These are phyloP conservation scores for Berkeleyomyces basicola DNA, from an alignment of 2,329 filamentous ascomycete genomes.

Conservation along the genomic window DNA sequence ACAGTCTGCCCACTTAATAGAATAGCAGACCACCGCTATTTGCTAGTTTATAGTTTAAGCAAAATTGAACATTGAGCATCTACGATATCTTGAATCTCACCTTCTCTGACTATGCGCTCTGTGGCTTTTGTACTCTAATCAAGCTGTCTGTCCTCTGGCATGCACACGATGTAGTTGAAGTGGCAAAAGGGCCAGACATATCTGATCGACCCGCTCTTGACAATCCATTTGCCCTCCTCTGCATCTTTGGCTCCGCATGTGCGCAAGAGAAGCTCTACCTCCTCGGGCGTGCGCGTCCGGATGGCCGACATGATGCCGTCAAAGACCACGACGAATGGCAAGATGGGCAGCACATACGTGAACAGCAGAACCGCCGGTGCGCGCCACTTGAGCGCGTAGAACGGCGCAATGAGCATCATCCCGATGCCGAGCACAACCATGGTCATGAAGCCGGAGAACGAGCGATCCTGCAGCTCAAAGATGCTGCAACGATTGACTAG, in stretches of 20 bases:
- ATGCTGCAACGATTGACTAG: constrained; percentile 27
- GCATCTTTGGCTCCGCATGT: constrained; percentile 28
- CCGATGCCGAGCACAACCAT: constrained; percentile 36
- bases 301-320: constrained; percentile 54
- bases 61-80: background rate
- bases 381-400: constrained; percentile 35
- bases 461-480: constrained; percentile 57
- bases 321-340: constrained; percentile 50
- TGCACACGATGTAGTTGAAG: constrained; percentile 35
- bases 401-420: constrained; percentile 34
- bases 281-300: constrained; percentile 48
- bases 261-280: constrained; percentile 43
- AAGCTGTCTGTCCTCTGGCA: constrained; percentile 19
- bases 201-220: constrained; percentile 29
- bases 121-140: background rate
- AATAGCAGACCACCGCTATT: background rate
- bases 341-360: constrained; percentile 47
- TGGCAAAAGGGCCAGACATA: constrained; percentile 36
- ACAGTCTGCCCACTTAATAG: background rate
- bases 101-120: background rate
- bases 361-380: constrained; percentile 43
- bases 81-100: background rate
- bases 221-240: constrained; percentile 29
- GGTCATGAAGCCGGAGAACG: constrained; percentile 35
- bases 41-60: background rate